phyloP scores from a whole-genome alignment of 192 early-diverging fungal species.

The Backusella sp. region DNA sequence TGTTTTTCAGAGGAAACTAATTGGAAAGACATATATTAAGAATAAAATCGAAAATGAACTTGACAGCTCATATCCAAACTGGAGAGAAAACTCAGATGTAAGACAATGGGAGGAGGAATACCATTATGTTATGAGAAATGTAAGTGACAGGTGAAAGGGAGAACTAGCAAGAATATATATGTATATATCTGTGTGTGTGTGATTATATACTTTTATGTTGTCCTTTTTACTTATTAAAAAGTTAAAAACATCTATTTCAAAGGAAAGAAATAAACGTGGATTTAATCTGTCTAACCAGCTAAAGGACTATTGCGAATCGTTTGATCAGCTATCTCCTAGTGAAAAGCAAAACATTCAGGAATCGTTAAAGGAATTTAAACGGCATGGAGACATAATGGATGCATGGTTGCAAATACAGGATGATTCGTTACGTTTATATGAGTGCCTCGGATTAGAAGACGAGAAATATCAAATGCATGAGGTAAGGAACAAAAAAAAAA shows the following conservation, averaged over 20 bases:
- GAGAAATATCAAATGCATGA: slow-evolving; percentile 26
- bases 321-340: slow-evolving; percentile 24
- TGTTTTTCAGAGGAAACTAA: slow-evolving; percentile 15
- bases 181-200: not conserved
- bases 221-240: not conserved
- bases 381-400: slow-evolving; percentile 18
- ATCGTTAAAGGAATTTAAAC: not conserved
- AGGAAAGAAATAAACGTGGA: slow-evolving; percentile 25
- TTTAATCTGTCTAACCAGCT: not conserved
- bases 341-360: slow-evolving; percentile 11
- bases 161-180: not conserved
- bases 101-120: slow-evolving; percentile 36
- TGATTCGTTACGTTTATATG: slow-evolving; percentile 26
- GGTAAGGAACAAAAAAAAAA: slow-evolving; percentile 12
- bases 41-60: slow-evolving; percentile 27
- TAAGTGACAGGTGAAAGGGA: slow-evolving; percentile 8
- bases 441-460: slow-evolving; percentile 26
- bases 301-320: slow-evolving; percentile 12
- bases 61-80: slow-evolving; percentile 26
- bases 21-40: slow-evolving; percentile 26
- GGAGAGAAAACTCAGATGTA: slow-evolving; percentile 20
- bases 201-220: not conserved
- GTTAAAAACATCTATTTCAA: not conserved
- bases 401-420: slow-evolving; percentile 35
- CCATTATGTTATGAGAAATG: slow-evolving; percentile 24